A percentile compares a stretch with the other conserved stretches of the same genome.
Evolutionary conservation across 2,329 filamentous ascomycete genomes (phyloP).

Genomic region (Scopulariopsis brevicaulis): DNA sequence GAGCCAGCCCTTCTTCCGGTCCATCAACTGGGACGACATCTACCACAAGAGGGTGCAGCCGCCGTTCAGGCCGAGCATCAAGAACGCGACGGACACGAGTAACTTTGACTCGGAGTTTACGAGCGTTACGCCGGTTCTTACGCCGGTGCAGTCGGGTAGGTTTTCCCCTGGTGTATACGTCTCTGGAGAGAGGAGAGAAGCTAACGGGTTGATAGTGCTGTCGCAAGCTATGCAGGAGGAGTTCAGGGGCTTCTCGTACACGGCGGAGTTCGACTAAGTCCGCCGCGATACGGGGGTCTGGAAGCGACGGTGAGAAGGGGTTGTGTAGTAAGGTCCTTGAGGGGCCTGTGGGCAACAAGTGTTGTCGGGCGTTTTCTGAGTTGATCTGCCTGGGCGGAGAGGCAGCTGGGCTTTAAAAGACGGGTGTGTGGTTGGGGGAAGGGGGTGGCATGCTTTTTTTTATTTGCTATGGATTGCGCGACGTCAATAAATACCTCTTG

Average conservation of each 20-base stretch:
- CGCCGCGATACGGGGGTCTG: not conserved
- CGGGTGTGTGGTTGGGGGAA: too few relatives aligned
- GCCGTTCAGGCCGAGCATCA: conserved; percentile 83
- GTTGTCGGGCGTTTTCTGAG: not conserved
- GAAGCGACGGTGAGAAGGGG: not conserved
- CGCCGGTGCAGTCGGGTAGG: conserved; percentile 93
- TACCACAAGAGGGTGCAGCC: conserved; percentile 88
- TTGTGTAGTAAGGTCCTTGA: not conserved
- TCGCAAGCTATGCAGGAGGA: conserved; percentile 99
- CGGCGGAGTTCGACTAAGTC: conserved; percentile 68
- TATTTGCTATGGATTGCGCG: not conserved
- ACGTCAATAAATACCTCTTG: not conserved
- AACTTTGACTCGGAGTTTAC: conserved; percentile 99
- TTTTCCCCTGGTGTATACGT: conserved; percentile 10
- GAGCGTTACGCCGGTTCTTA: conserved; percentile 93
- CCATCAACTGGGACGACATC: conserved; percentile 97
- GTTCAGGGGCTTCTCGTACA: conserved; percentile 98
- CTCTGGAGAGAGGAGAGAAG: not conserved
- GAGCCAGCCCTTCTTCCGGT: conserved; percentile 96
- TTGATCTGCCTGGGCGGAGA: not conserved
- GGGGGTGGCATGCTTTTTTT: not conserved
- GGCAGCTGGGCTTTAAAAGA: not conserved
- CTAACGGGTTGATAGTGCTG: conserved; percentile 48
- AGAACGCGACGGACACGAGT: conserved; percentile 92
- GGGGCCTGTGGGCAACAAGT: not conserved